Base-by-base conservation (phyloP, 257 asterid species). In the Ballota nigra region DNA sequence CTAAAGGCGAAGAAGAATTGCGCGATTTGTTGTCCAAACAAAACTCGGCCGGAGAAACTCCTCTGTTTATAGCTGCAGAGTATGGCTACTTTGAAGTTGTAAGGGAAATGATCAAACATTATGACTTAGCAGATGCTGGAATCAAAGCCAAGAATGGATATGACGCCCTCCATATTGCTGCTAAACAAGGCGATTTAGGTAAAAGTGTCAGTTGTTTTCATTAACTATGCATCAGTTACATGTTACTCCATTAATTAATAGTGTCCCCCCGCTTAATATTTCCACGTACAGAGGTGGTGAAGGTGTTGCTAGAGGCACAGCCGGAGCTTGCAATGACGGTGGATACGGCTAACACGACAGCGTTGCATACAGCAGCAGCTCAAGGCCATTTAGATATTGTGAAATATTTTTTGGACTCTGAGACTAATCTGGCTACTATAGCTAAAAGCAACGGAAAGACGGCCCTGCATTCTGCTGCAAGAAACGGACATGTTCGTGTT, bases 111-210 rank as follows among this genome's bases (percentile, higher is more conserved):
- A 80, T 86, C 78, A 53, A 61, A 72, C 70, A 79, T 53, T 82
- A 83, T 68, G 80, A 80, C 69, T 57, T 83, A 63, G 73, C 57
- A 11, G 78, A 65, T 12, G 91, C 87, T 74, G 86, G 88, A 22
- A 81, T 82, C 73, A 86, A 86, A 68, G 91, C 88, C 4, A 75
- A 57, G 61, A 86, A 83, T 56, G 91, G 91, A 9, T 86, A 79
- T 36, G 91, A 86, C 58, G 83, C 88, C 2, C 85, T 86, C 70
- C 88, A 83, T 74, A 83, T 86, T 76, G 88, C 91, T 40, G 87
- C 88, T 26, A 86, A 86, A 70, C 88, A 86, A 68, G 91, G 91
- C 47, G 88, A 86, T 70, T 81, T 86, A 19, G 91, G 87, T 33
- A 29, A 29, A 29, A 29, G 34, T 29, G 5, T 29, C 34, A 1